A percentile compares a stretch with the other conserved stretches of the same genome.
These are phyloP conservation scores for Zygoascus flipseniorum DNA, from an alignment of 805 yeast species.

Conservation along the genomic window DNA sequence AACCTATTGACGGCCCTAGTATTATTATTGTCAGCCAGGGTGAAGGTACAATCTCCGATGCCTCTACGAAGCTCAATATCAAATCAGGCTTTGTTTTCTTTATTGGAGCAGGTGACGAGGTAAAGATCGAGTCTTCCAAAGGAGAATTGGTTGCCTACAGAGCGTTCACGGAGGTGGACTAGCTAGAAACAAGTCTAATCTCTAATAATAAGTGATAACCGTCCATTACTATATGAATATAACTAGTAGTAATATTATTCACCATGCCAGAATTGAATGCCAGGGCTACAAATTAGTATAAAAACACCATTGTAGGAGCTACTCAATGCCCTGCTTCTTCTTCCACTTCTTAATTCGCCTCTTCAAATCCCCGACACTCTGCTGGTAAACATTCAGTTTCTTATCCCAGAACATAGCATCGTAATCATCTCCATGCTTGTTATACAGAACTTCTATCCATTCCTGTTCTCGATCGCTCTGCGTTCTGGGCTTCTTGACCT, in stretches of 20 bases:
- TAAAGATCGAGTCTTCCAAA: slow-evolving; percentile 39
- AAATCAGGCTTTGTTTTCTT: slow-evolving; percentile 75
- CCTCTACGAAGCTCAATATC: slow-evolving; percentile 34
- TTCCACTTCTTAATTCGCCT: slow-evolving; percentile 68
- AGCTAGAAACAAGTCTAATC: background rate
- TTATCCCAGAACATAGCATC: slow-evolving; percentile 89
- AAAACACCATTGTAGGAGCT: too few species aligned
- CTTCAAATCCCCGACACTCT: slow-evolving; percentile 74
- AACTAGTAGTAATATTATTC: background rate
- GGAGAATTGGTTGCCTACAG: slow-evolving; percentile 67
- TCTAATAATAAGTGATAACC: background rate
- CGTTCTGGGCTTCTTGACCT: slow-evolving; percentile 39
- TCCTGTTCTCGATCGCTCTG: slow-evolving; percentile 66
- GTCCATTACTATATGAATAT: background rate
- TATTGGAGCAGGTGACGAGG: slow-evolving; percentile 65
- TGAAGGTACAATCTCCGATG: slow-evolving; percentile 45
- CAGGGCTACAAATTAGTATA: too few species aligned
- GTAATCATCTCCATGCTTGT: slow-evolving; percentile 81
- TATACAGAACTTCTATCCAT: slow-evolving; percentile 58
- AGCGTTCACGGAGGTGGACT: slow-evolving; percentile 44
- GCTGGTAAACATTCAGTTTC: slow-evolving; percentile 74
- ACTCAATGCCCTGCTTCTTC: slow-evolving; percentile 21
- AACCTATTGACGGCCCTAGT: slow-evolving; percentile 76
- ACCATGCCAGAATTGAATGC: too few species aligned
- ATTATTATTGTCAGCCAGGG: slow-evolving; percentile 81